Base-by-base conservation (phyloP, 164 flowering plant species). In the Sedum album region DNA sequence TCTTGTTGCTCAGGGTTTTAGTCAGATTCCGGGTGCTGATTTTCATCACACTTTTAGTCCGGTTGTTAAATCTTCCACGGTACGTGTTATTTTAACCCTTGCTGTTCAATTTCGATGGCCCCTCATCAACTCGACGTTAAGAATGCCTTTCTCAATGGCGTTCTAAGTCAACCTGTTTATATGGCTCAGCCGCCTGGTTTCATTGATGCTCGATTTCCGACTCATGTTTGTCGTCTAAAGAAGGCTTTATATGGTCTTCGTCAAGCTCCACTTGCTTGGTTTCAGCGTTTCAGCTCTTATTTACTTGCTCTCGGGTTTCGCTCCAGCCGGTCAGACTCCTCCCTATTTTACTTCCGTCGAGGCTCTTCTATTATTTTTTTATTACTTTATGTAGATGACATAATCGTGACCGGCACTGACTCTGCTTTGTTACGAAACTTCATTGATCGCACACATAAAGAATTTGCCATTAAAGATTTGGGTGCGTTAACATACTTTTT, bases 241-340 rank as follows among this genome's bases (percentile, higher is more conserved):
- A 66, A 66, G 31, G 68, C 68, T 21, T 5, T 66, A 11, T 66
- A 42, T 36, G 68, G 68, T 20, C 67, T 65, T 15, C 38, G 41
- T 6, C 67, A 65, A 36, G 67, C 67, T 65, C 67, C 42, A 15
- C n/a, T n/a, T 15, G 42, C 67, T 0, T 65, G 67, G 25, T 65
- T 33, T 36, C 38, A 65, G 30, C 44, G 41, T 8, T 25, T 65
- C 20, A 17, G 44, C 1, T 13, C 20, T 2, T 65, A 33, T 14
- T 20, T 67, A 14, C 28, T 49, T 49, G 8, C 1, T 20, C 18
- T 7, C 6, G 41, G 70, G 5, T 68, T 68, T 46, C 26, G 36
- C 6, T 9, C 31, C 38, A 28, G 36, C n/a, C 7, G 31, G 6
- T 62, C 66, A 62, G 66, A 62, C 42, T 31, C 51, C 1, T 41